These are phyloP conservation scores for Neurospora sp. DNA, from an alignment of 495 filamentous ascomycete species.

Conservation along the genomic window DNA sequence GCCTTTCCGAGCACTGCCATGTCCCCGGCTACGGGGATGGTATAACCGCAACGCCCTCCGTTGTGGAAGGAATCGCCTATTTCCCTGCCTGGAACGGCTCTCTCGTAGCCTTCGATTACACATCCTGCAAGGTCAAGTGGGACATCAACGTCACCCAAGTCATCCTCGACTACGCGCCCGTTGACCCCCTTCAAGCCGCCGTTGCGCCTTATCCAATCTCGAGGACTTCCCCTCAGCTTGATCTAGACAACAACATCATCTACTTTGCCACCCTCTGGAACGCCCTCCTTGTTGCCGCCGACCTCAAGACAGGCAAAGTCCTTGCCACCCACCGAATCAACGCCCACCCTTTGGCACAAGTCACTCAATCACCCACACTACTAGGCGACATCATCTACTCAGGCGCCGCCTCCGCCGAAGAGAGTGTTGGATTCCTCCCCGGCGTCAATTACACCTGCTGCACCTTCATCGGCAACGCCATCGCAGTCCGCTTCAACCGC, in stretches of 20 bases:
- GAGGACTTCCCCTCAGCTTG: constrained; percentile 21
- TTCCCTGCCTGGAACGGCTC: constrained; percentile 29
- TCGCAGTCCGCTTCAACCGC: constrained; percentile 16
- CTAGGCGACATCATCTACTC: constrained; percentile 20
- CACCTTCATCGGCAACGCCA: constrained; percentile 25
- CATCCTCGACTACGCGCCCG: constrained; percentile 13
- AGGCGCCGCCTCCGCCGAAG: constrained; percentile 25
- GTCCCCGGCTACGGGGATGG: constrained; percentile 10
- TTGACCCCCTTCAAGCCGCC: constrained; percentile 4
- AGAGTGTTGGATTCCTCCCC: constrained; percentile 6
- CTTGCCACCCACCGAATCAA: constrained; percentile 20
- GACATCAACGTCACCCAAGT: constrained; percentile 21
- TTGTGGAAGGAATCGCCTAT: constrained; percentile 18
- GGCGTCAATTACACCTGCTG: constrained; percentile 24
- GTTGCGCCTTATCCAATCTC: constrained; percentile 5
- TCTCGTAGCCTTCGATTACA: constrained; percentile 27
- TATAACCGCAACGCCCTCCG: constrained; percentile 22
- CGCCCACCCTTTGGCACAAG: constrained; percentile 19
- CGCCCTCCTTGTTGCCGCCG: constrained; percentile 25
- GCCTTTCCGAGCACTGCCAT: constrained; percentile 10
- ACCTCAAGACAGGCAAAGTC: constrained; percentile 14
- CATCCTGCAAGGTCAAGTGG: constrained; percentile 22
- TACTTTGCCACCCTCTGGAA: constrained; percentile 26
- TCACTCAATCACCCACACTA: constrained; percentile 23
- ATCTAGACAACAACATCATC: constrained; percentile 19